Percentiles rank a stretch among this genome's conserved stretches.
Evolutionary conservation across 108 stramenopile genomes (phyloP).

Genomic region (Cyclotella cryptica): DNA sequence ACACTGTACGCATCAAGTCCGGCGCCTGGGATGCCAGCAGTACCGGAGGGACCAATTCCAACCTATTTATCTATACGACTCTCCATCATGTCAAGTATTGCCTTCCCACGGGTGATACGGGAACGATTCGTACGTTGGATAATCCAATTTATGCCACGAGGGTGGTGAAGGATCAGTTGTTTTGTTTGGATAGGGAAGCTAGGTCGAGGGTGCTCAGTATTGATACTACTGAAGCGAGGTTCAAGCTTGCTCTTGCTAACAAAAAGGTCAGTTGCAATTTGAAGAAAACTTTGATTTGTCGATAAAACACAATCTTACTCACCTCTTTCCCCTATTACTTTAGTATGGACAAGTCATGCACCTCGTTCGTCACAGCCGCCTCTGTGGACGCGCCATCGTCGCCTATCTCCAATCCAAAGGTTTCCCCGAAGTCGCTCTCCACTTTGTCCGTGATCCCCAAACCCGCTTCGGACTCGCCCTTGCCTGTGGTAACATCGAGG

Average conservation of each 20-base stretch:
- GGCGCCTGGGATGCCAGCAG: slow-evolving; percentile 95
- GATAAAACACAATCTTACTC: not conserved
- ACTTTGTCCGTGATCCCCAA: slow-evolving; percentile 96
- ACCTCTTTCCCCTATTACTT: not conserved
- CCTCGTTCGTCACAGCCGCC: slow-evolving; percentile 93
- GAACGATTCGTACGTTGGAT: slow-evolving; percentile 97
- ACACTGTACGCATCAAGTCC: slow-evolving; percentile 97
- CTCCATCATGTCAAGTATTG: slow-evolving; percentile 98
- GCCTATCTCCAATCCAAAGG: slow-evolving; percentile 97
- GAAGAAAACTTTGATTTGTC: not conserved
- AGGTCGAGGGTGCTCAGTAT: slow-evolving; percentile 89
- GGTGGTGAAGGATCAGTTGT: slow-evolving; percentile 89
- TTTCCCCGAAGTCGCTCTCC: slow-evolving; percentile 98
- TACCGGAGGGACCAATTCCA: slow-evolving; percentile 77
- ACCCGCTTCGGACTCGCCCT: slow-evolving; percentile 97
- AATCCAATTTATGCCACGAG: slow-evolving; percentile 94
- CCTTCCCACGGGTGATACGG: slow-evolving; percentile 95
- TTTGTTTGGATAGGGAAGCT: slow-evolving; percentile 96
- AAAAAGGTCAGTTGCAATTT: slow-evolving; percentile 54
- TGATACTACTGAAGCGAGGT: slow-evolving; percentile 97
- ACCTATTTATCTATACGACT: slow-evolving; percentile 96
- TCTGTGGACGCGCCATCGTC: slow-evolving; percentile 97
- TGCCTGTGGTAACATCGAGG: slow-evolving; percentile 99
- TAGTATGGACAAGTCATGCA: slow-evolving; percentile 97
- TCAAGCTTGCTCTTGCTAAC: slow-evolving; percentile 91